Conservation (phyloP, 305 asterid genomes). For the Fraxinus platypoda region DNA sequence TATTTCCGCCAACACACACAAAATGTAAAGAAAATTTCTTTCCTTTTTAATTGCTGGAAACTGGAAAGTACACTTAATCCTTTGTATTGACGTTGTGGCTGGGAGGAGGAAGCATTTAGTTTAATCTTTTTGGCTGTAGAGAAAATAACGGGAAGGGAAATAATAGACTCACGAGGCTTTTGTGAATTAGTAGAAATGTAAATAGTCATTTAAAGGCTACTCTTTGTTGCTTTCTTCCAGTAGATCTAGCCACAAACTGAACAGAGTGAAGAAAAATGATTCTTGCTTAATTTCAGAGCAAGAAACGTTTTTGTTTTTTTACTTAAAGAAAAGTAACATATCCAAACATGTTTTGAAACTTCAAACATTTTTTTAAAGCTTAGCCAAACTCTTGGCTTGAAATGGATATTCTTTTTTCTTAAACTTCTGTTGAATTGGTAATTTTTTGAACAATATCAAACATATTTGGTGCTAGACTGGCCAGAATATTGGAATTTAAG, state of each 20-base stretch:
- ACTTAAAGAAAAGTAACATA: neutral
- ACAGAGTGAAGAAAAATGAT: neutral
- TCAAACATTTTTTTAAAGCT: neutral
- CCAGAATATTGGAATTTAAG: neutral
- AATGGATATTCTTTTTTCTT: neutral
- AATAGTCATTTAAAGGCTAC: neutral
- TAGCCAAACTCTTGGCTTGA: neutral
- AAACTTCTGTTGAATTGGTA: neutral
- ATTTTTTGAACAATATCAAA: neutral
- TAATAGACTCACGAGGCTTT: neutral
- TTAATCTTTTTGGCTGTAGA: neutral
- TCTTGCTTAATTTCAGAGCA: neutral
- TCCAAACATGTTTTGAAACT: neutral
- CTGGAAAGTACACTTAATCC: neutral
- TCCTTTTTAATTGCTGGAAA: neutral
- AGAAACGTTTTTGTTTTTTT: neutral
- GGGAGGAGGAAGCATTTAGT: neutral
- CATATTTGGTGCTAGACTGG: constrained; percentile 1
- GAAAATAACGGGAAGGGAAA: neutral
- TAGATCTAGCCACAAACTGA: neutral
- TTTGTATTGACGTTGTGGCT: neutral
- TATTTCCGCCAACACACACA: constrained; percentile 82
- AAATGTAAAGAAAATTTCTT: constrained; percentile 43
- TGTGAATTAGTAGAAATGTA: neutral
- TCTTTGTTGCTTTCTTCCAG: neutral